Conservation (phyloP, 2,329 filamentous ascomycete genomes). For the Stagonosporopsis cucurbitacearum region DNA sequence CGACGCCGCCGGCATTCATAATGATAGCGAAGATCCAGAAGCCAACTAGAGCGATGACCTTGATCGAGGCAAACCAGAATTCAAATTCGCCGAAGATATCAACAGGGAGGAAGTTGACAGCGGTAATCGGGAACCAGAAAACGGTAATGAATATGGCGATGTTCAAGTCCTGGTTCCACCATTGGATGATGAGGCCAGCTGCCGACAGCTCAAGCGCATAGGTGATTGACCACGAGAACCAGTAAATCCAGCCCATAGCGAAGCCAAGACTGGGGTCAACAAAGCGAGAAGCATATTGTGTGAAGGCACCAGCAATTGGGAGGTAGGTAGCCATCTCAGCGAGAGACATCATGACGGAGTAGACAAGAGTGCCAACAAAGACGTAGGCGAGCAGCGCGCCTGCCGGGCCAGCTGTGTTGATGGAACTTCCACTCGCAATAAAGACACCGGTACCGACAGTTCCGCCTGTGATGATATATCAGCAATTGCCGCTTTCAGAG, state of each 20-base stretch:
- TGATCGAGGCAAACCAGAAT: conserved; percentile 79
- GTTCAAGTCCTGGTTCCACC: conserved; percentile 68
- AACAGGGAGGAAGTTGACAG: conserved; percentile 74
- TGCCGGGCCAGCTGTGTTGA: conserved; percentile 57
- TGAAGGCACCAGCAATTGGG: conserved; percentile 78
- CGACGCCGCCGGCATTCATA: conserved; percentile 71
- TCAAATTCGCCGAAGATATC: conserved; percentile 78
- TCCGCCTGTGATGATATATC: conserved; percentile 32
- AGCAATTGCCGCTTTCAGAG: background rate
- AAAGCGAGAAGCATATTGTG: conserved; percentile 76
- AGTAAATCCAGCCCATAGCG: conserved; percentile 83
- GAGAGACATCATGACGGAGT: conserved; percentile 71
- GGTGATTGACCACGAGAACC: conserved; percentile 78
- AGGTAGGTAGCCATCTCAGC: conserved; percentile 78
- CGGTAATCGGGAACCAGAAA: conserved; percentile 73
- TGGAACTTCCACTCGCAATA: conserved; percentile 57
- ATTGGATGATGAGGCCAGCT: conserved; percentile 76
- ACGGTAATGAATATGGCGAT: conserved; percentile 76
- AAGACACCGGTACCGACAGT: conserved; percentile 63
- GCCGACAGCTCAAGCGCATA: conserved; percentile 76
- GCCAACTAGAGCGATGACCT: conserved; percentile 75
- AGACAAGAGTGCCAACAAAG: conserved; percentile 72
- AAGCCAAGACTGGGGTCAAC: conserved; percentile 76
- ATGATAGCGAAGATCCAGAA: conserved; percentile 80
- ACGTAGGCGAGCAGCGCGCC: conserved; percentile 56